Percentiles rank a stretch among this genome's conserved stretches.
These are phyloP conservation scores for Takashimella tepidaria DNA, from an alignment of 1,284 basidiomycete genomes.

Conservation along the genomic window DNA sequence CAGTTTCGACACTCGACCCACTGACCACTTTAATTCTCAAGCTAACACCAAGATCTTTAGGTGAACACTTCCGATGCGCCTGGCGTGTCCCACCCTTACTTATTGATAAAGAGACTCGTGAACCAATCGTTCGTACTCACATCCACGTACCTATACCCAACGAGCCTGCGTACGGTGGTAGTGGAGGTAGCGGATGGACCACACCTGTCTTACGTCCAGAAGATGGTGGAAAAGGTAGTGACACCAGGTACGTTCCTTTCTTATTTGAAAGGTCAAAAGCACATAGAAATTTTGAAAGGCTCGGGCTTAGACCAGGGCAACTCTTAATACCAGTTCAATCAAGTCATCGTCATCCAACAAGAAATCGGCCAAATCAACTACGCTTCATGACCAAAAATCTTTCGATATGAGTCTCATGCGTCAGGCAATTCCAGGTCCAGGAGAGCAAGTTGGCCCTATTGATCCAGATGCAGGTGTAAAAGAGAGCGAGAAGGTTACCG, in stretches of 20 bases:
- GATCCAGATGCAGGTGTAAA: conserved; percentile 46
- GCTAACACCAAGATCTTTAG: conserved; percentile 12
- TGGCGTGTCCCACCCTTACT: conserved; percentile 51
- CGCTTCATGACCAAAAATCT: background rate
- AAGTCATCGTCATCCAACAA: conserved; percentile 30
- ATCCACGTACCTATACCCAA: conserved; percentile 44
- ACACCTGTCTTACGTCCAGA: conserved; percentile 40
- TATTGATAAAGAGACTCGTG: conserved; percentile 43
- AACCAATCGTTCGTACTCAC: conserved; percentile 47
- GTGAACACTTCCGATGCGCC: conserved; percentile 81
- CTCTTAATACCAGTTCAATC: conserved; percentile 24
- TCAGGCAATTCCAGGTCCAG: conserved; percentile 38
- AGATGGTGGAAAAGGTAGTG: conserved; percentile 35
- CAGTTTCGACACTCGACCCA: conserved; percentile 7
- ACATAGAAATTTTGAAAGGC: too few relatives aligned
- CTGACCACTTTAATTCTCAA: background rate
- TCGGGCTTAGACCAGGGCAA: too few relatives aligned
- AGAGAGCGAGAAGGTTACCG: conserved; percentile 55
- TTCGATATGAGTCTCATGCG: conserved; percentile 14
- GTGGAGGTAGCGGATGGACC: conserved; percentile 42
- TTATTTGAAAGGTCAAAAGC: background rate
- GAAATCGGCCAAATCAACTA: conserved; percentile 14
- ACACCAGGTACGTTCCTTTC: conserved; percentile 25
- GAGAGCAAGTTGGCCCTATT: conserved; percentile 40
- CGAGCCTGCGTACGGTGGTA: conserved; percentile 42